Conservation (phyloP, 495 filamentous ascomycete genomes). For the Beverwykella pulmonaria region DNA sequence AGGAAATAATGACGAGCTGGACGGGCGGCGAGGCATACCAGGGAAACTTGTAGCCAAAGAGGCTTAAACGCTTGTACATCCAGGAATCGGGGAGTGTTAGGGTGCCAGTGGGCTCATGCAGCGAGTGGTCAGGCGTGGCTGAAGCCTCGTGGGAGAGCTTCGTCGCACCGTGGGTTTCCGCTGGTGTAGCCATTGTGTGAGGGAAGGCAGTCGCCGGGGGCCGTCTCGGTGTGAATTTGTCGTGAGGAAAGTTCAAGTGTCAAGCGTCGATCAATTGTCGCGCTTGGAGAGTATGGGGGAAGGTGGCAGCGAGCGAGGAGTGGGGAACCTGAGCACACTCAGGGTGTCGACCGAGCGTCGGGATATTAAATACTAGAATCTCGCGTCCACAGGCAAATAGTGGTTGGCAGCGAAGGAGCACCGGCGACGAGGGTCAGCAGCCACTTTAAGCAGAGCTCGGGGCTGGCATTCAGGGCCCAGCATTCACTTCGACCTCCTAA, state of each 20-base stretch:
- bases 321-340: background rate
- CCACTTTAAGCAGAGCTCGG: slow-evolving; percentile 18
- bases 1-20: slow-evolving; percentile 73
- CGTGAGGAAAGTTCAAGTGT: background rate
- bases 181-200: background rate
- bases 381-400: background rate
- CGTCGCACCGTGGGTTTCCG: too few relatives aligned
- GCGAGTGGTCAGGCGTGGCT: slow-evolving; percentile 14
- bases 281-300: background rate
- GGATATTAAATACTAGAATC: slow-evolving; percentile 13
- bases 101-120: slow-evolving; percentile 43
- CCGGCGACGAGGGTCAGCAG: slow-evolving; percentile 5
- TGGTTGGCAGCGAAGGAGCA: background rate
- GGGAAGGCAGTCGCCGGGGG: too few relatives aligned
- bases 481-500: slow-evolving; percentile 1
- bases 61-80: slow-evolving; percentile 69
- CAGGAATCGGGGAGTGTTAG: slow-evolving; percentile 48
- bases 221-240: too few relatives aligned
- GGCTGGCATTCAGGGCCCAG: slow-evolving; percentile 19
- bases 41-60: slow-evolving; percentile 58
- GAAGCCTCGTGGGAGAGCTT: slow-evolving; percentile 17
- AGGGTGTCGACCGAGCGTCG: background rate
- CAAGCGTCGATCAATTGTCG: background rate
- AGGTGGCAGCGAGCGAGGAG: background rate
- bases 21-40: slow-evolving; percentile 77